These are phyloP conservation scores for Fusarium avenaceum DNA, from an alignment of 2,329 filamentous ascomycete species.

Conservation along the genomic window DNA sequence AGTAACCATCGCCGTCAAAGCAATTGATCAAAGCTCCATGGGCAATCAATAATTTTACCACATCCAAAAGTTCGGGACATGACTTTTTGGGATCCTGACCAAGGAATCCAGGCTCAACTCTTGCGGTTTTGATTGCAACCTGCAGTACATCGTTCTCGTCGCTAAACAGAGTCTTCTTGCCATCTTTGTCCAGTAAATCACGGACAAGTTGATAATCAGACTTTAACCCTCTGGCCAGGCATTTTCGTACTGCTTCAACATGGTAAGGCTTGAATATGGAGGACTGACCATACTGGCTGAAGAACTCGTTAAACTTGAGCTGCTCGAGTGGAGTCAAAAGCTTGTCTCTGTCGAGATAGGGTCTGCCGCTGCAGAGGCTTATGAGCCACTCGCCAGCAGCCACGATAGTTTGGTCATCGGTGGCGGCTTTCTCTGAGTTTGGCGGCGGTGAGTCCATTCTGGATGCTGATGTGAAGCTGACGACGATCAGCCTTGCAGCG, in stretches of 20 bases:
- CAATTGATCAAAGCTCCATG: slow-evolving; percentile 9
- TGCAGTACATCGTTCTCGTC: slow-evolving; percentile 16
- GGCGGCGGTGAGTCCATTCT: not conserved
- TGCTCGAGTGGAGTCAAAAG: slow-evolving; percentile 11
- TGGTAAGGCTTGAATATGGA: not conserved
- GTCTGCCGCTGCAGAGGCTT: not conserved
- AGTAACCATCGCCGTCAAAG: slow-evolving; percentile 8
- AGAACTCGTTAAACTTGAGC: slow-evolving; percentile 29
- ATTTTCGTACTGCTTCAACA: slow-evolving; percentile 9
- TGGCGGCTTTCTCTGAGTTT: not conserved
- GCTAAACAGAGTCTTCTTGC: not conserved
- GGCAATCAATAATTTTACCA: slow-evolving; percentile 10
- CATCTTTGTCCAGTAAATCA: slow-evolving; percentile 4
- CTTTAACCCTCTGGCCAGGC: not conserved
- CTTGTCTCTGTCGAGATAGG: not conserved
- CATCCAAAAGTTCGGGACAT: slow-evolving; percentile 13
- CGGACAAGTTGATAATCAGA: slow-evolving; percentile 14
- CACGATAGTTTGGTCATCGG: not conserved
- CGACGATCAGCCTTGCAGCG: not conserved
- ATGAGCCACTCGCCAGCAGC: slow-evolving; percentile 24
- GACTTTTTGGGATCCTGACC: not conserved
- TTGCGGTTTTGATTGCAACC: slow-evolving; percentile 3
- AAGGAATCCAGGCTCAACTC: not conserved
- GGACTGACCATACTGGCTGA: not conserved
- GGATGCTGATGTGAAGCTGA: not conserved